phyloP scores from a whole-genome alignment of 2,329 filamentous ascomycete species.

The Westerdykella aurantiaca region DNA sequence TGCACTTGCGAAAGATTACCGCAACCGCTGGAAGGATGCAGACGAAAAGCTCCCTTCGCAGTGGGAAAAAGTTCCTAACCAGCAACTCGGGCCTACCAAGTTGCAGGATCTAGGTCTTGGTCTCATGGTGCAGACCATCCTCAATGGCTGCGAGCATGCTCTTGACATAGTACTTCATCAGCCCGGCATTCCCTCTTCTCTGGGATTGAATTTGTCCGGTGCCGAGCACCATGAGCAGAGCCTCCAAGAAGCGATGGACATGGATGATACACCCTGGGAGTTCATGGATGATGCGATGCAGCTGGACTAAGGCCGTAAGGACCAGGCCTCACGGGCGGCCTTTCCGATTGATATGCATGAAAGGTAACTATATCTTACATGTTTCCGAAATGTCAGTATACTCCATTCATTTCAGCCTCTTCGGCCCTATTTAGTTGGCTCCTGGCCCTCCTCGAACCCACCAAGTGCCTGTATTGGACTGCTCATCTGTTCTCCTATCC shows the following conservation, averaged over 20 bases:
- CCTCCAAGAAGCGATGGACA: slow-evolving; percentile 7
- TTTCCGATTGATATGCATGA: too few species aligned
- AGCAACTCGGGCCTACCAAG: slow-evolving; percentile 29
- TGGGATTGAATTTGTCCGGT: too few species aligned
- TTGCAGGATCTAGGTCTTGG: slow-evolving; percentile 59
- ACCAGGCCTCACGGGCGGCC: background rate
- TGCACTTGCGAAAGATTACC: slow-evolving; percentile 60
- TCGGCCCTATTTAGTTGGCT: slow-evolving; percentile 1
- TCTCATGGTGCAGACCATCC: slow-evolving; percentile 53
- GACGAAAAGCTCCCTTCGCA: slow-evolving; percentile 39
- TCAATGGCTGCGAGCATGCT: slow-evolving; percentile 55
- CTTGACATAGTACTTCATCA: slow-evolving; percentile 39
- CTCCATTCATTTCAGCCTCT: background rate
- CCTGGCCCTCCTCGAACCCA: slow-evolving; percentile 18
- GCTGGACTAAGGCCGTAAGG: slow-evolving; percentile 16
- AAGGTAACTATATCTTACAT: too few species aligned
- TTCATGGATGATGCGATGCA: slow-evolving; percentile 36
- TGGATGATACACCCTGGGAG: slow-evolving; percentile 24
- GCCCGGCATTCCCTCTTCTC: too few species aligned
- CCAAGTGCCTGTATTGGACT: slow-evolving; percentile 14
- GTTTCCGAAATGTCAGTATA: too few species aligned
- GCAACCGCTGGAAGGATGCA: slow-evolving; percentile 68
- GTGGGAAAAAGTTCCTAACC: slow-evolving; percentile 2
- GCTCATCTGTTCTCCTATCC: slow-evolving; percentile 13
- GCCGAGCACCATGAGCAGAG: background rate